Conservation (phyloP, 805 yeast genomes). For the Nakazawaea anatomiae region DNA sequence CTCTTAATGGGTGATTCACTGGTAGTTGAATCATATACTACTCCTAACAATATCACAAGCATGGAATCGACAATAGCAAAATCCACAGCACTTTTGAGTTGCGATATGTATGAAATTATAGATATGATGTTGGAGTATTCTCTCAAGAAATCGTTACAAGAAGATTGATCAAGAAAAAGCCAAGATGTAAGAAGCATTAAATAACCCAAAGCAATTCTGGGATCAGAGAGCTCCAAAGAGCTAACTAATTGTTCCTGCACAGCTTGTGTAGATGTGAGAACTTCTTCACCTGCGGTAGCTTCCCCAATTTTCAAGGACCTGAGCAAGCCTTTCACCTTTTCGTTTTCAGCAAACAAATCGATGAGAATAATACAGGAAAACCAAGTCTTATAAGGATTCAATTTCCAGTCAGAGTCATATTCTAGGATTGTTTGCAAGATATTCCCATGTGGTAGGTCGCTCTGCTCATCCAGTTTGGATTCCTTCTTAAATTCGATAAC, state of each 20-base stretch:
- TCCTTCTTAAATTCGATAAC: constrained; percentile 32
- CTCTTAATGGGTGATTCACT: constrained; percentile 59
- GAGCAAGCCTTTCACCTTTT: constrained; percentile 42
- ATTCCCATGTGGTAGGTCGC: constrained; percentile 40
- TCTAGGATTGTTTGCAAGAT: constrained; percentile 67
- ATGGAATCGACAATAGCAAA: constrained; percentile 63
- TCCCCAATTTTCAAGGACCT: constrained; percentile 52
- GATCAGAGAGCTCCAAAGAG: constrained; percentile 54
- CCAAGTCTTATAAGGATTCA: constrained; percentile 88
- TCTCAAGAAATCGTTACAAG: constrained; percentile 68
- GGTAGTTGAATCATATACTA: constrained; percentile 71
- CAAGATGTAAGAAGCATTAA: constrained; percentile 67
- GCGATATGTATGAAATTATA: constrained; percentile 58
- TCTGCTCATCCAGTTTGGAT: not conserved
- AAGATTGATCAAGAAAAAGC: constrained; percentile 71
- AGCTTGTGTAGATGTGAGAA: constrained; percentile 64
- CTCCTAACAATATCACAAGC: constrained; percentile 65
- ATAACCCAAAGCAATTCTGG: constrained; percentile 74
- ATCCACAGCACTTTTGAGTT: constrained; percentile 39
- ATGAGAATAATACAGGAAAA: constrained; percentile 67
- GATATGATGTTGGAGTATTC: constrained; percentile 65
- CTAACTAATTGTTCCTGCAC: constrained; percentile 69
- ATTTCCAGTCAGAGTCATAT: constrained; percentile 61
- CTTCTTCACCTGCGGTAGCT: constrained; percentile 61
- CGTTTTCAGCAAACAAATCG: constrained; percentile 51